Evolutionary conservation across 345 rosid species (phyloP), one percentile per base, ranked within the genome.

Genomic region (Ceriops zippeliana): DNA sequence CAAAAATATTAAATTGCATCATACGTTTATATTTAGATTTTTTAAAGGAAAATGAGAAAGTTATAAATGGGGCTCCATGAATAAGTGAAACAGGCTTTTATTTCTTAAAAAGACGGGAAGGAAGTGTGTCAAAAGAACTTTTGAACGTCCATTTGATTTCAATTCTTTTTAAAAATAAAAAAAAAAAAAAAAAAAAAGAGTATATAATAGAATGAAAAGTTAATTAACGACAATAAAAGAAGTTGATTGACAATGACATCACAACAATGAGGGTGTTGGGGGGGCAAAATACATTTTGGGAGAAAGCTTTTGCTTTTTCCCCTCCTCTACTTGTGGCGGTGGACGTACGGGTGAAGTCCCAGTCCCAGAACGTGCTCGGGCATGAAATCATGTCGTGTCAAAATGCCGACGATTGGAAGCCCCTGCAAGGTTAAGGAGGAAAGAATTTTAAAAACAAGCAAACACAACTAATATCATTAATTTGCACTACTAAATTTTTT

Each of bases 341-440:
- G 72, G 21, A 86, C 15, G 58, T 84, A 81, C 26, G 98, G 98
- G 76, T 86, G 82, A n/a, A 90, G 86, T 73, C 91, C 92, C 62
- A 90, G 86, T 73, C 91, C 92, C 62, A 87, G 61, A 2, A 95
- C 74, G 71, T 91, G 99, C 76, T 91, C 96, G 0, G 89, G 93
- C 86, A 90, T 80, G 81, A 95, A 95, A 72, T 95, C 99, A 7
- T 95, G 99, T 80, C 99, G 72, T 0, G 99, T 95, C 58, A 95
- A 75, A 51, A 95, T 91, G 52, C 98, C 99, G 15, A 88, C 96
- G 26, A 95, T 80, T 0, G 98, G 97, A 8, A 96, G 97, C 81
- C 93, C 84, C 98, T 95, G 96, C 75, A 28, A 73, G 6, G 28
- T 31, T 10, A n/a, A 16, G 27, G 4, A 9, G 0, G 3, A 34